A percentile compares a stretch with the other conserved stretches of the same genome.
Evolutionary conservation across 768 basidiomycete genomes (phyloP).

Genomic region (Serendipita vermifera): DNA sequence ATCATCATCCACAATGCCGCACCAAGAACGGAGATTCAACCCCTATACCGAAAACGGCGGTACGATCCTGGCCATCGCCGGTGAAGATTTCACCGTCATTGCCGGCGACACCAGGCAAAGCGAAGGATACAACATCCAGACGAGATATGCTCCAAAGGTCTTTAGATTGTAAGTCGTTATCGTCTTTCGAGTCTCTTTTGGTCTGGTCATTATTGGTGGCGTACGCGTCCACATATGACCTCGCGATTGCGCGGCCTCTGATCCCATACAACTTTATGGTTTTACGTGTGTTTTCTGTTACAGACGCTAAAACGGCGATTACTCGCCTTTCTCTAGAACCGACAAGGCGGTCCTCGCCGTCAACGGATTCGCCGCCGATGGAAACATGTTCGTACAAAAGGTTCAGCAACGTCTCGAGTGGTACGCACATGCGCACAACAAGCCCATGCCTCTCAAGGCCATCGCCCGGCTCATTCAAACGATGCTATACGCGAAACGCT

Average conservation of each 20-base stretch:
- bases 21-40: constrained; percentile 41
- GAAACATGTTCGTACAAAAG: constrained; percentile 94
- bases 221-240: too few relatives aligned
- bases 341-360: constrained; percentile 89
- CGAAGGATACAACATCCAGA: constrained; percentile 96
- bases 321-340: constrained; percentile 40
- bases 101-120: constrained; percentile 95
- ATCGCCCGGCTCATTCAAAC: constrained; percentile 98
- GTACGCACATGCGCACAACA: constrained; percentile 94
- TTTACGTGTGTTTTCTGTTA: background rate
- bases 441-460: constrained; percentile 91
- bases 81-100: constrained; percentile 84
- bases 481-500: constrained; percentile 89
- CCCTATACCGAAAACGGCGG: constrained; percentile 92
- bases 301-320: constrained; percentile 2
- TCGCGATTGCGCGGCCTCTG: too few relatives aligned
- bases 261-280: too few relatives aligned
- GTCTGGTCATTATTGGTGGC: too few relatives aligned
- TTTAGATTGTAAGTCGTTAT: constrained; percentile 69
- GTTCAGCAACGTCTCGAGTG: constrained; percentile 96
- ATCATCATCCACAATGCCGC: constrained; percentile 8
- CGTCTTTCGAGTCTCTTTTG: too few relatives aligned
- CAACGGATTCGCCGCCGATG: constrained; percentile 95
- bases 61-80: constrained; percentile 91
- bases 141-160: constrained; percentile 91